phyloP scores from a whole-genome alignment of 139 green algal species.

The Closterium sp. region DNA sequence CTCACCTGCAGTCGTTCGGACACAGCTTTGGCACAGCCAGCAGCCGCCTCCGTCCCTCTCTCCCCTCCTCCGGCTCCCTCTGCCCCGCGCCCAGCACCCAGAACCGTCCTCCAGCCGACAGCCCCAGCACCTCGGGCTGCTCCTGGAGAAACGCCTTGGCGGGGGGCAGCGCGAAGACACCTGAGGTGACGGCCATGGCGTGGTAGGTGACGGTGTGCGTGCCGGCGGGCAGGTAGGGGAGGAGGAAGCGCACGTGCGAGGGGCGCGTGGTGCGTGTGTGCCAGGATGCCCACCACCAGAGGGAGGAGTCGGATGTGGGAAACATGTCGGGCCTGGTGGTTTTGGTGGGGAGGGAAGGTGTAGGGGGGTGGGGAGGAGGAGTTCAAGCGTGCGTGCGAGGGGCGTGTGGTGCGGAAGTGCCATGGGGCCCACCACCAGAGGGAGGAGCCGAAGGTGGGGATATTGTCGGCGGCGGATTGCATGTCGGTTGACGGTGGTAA shows the following conservation, averaged over 20 bases:
- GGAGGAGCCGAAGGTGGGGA: too few species aligned
- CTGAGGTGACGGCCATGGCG: slow-evolving; percentile 61
- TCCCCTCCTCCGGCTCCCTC: background rate
- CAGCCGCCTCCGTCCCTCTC: background rate
- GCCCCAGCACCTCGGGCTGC: slow-evolving; percentile 67
- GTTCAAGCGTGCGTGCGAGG: too few species aligned
- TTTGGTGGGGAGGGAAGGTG: background rate
- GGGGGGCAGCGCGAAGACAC: slow-evolving; percentile 61
- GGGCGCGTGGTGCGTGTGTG: slow-evolving; percentile 16
- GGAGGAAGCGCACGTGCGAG: slow-evolving; percentile 15
- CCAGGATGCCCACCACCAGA: slow-evolving; percentile 13
- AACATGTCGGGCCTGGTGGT: background rate
- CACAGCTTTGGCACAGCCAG: slow-evolving; percentile 28
- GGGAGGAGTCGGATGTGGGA: background rate
- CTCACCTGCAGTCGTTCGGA: slow-evolving; percentile 37
- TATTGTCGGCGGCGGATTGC: too few species aligned
- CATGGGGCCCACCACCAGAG: too few species aligned
- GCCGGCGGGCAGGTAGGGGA: slow-evolving; percentile 48
- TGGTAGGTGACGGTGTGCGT: slow-evolving; percentile 54
- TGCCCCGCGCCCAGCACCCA: slow-evolving; percentile 37
- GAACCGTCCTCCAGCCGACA: slow-evolving; percentile 43
- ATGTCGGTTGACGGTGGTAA: too few species aligned
- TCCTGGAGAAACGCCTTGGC: slow-evolving; percentile 56
- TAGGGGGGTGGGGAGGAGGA: too few species aligned
- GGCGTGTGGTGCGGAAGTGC: too few species aligned